Conservation (phyloP, 495 filamentous ascomycete species). For the Evernia prunastri region DNA sequence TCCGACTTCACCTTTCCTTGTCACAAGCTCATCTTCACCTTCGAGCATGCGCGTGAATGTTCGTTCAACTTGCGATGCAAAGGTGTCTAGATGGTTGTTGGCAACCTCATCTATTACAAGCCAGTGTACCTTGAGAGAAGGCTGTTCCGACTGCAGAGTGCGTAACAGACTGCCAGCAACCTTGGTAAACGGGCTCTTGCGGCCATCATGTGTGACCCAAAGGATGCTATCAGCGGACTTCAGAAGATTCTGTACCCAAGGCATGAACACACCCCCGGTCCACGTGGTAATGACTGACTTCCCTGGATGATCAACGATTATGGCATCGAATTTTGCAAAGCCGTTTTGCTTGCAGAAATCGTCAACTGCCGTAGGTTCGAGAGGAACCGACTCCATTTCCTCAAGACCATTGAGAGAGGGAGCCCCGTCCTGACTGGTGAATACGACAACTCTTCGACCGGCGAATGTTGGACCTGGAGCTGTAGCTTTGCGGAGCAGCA, state of each 20-base stretch:
- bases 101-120: slow-evolving; percentile 7
- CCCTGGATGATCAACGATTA: slow-evolving; percentile 18
- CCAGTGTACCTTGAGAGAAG: slow-evolving; percentile 19
- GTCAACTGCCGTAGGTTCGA: background rate
- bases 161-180: slow-evolving; percentile 20
- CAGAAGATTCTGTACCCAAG: slow-evolving; percentile 22
- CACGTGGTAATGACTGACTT: slow-evolving; percentile 23
- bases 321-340: slow-evolving; percentile 12
- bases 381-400: background rate
- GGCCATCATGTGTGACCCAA: slow-evolving; percentile 20
- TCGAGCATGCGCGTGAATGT: background rate
- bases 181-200: slow-evolving; percentile 12
- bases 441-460: background rate
- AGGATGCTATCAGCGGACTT: slow-evolving; percentile 19
- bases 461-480: background rate
- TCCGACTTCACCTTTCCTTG: background rate
- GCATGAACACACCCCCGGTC: slow-evolving; percentile 19
- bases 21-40: slow-evolving; percentile 10
- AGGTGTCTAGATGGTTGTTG: background rate
- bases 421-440: background rate
- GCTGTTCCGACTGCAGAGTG: slow-evolving; percentile 24
- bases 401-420: background rate
- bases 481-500: background rate
- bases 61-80: background rate
- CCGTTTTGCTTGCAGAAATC: background rate